phyloP scores from a whole-genome alignment of 2,329 filamentous ascomycete genomes.

The Paraconiothyrium brasiliense region DNA sequence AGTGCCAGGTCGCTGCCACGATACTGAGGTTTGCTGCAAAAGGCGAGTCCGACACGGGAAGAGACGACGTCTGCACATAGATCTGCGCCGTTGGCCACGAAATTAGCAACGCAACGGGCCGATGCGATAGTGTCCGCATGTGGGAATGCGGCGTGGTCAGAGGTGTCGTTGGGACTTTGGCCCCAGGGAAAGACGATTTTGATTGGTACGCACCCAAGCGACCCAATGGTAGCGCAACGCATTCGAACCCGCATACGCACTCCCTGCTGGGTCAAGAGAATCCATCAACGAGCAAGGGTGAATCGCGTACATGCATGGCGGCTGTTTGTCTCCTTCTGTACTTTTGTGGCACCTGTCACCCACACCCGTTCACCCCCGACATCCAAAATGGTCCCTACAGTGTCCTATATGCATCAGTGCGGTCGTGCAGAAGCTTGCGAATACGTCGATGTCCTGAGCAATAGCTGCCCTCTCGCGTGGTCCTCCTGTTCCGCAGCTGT shows the following conservation, averaged over 20 bases:
- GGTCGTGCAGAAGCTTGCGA: no score
- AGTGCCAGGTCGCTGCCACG: no score
- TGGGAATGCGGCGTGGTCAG: background rate
- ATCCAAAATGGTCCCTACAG: no score
- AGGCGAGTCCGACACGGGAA: no score
- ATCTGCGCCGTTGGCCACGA: no score
- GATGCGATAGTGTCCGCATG: constrained; percentile 11
- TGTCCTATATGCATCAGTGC: no score
- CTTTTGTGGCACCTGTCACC: no score
- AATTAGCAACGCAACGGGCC: background rate
- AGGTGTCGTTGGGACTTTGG: background rate
- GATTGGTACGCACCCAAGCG: background rate
- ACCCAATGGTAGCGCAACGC: background rate
- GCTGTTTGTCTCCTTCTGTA: background rate
- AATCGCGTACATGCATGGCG: background rate
- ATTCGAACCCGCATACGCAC: constrained; percentile 1
- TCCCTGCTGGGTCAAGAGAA: background rate
- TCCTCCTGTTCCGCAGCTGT: background rate
- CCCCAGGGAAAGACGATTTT: no score
- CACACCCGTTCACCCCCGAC: no score
- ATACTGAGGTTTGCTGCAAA: no score
- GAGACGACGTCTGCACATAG: no score
- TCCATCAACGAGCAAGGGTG: background rate
- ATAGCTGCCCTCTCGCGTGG: background rate
- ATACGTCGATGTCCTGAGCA: no score